Evolutionary conservation across 2,329 filamentous ascomycete genomes (phyloP), one percentile per base, ranked within the genome.

Genomic region (Nothomitra cinnamomea): DNA sequence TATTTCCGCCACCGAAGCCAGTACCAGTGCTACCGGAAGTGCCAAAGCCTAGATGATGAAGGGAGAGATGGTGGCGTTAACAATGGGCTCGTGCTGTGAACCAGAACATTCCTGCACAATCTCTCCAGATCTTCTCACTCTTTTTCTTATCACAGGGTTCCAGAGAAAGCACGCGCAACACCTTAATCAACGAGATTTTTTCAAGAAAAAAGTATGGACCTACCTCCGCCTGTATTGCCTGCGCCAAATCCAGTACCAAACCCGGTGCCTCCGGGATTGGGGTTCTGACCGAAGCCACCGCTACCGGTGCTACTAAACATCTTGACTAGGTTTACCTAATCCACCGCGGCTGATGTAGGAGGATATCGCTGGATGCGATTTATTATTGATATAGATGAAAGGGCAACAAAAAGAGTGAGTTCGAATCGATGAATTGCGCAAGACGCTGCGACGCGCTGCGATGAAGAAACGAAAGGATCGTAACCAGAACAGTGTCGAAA

Each of bases 41-140:
- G 35, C 53, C 53, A 54, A 54, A 54, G 53, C 43, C 53, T 54
- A 52, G 22, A 52, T n/a, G 35, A 17, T 15, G 41, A 19, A 49
- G 24, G 53, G 35, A 53, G 41, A 32, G 41, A 53, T 19, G 50
- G 24, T 22, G 25, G 50, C 2, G 50, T 52, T 52, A 52, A 52
- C 35, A 10, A 52, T 1, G 36, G 50, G 19, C 36, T 35, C 45
- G 28, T 32, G 28, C 28, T 32, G 28, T 32, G 28, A 32, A 32
- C 28, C 28, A 32, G 28, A 32, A 10, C 28, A 32, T 32, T 32
- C n/a, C 28, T 32, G 28, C 10, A 10, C 10, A 32, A 49, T 49
- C n/a, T 19, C 24, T 49, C 45, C 24, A n/a, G 32, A 24, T 49
- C 25, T 7, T 49, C 45, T 49, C 10, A 10, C 45, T 4, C 13